phyloP scores from a whole-genome alignment of 2,329 filamentous ascomycete genomes.

The Bipolaris gigantea region DNA sequence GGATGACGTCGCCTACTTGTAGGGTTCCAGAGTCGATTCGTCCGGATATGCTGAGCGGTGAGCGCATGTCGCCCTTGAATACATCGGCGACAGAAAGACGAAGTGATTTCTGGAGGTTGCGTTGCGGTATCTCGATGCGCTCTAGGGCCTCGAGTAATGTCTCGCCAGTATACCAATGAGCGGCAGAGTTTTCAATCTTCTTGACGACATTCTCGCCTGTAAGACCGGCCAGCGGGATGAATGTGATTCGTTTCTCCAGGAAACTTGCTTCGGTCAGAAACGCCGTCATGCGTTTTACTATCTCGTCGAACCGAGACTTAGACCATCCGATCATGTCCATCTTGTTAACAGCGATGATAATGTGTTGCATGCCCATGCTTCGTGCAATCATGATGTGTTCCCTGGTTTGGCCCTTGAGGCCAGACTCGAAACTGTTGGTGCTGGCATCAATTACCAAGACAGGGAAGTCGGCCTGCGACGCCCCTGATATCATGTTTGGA shows the following conservation, averaged over 20 bases:
- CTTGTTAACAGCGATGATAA: conserved; percentile 94
- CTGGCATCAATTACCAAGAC: conserved; percentile 91
- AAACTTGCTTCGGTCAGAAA: conserved; percentile 86
- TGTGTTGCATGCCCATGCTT: conserved; percentile 84
- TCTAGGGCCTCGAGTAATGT: conserved; percentile 86
- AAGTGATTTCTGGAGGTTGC: conserved; percentile 75
- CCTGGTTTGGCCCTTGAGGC: conserved; percentile 88
- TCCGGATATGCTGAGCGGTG: conserved; percentile 81
- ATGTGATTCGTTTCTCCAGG: conserved; percentile 75
- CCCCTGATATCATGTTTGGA: conserved; percentile 98
- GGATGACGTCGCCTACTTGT: conserved; percentile 78
- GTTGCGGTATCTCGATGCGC: conserved; percentile 70
- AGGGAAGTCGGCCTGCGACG: conserved; percentile 93
- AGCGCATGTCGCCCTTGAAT: conserved; percentile 76
- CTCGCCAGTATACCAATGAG: conserved; percentile 76
- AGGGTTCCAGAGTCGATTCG: conserved; percentile 82
- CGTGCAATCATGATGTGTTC: conserved; percentile 89
- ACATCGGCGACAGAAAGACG: conserved; percentile 87
- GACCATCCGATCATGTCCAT: conserved; percentile 87
- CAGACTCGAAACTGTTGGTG: conserved; percentile 89
- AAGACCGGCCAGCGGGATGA: conserved; percentile 87
- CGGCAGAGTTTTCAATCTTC: conserved; percentile 55
- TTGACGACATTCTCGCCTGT: conserved; percentile 82
- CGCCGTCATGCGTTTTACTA: conserved; percentile 76
- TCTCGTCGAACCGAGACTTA: conserved; percentile 79